A percentile compares a stretch with the other conserved stretches of the same genome.
Conservation (phyloP, 805 yeast genomes). For the Candida sakaeoensis region DNA sequence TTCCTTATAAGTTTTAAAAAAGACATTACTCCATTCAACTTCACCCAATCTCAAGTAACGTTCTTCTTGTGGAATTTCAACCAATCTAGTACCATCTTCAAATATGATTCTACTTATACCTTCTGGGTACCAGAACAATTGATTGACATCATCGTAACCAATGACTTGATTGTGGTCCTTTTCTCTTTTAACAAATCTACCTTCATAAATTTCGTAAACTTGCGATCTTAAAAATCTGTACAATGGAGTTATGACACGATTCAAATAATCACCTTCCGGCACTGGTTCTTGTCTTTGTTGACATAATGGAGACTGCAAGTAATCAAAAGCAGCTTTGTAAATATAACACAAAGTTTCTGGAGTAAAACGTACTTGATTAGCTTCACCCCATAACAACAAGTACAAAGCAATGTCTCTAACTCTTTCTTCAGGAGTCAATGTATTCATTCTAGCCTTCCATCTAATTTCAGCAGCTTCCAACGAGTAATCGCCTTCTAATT, state of each 20-base stretch:
- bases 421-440: conserved; percentile 68
- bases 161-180: conserved; percentile 75
- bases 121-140: conserved; percentile 98
- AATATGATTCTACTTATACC: conserved; percentile 91
- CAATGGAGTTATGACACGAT: conserved; percentile 88
- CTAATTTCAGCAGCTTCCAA: conserved; percentile 79
- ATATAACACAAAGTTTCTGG: conserved; percentile 88
- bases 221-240: conserved; percentile 77
- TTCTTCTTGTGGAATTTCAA: conserved; percentile 85
- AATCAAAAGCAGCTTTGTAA: conserved; percentile 92
- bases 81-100: conserved; percentile 88
- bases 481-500: conserved; percentile 80
- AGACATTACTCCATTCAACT: conserved; percentile 85
- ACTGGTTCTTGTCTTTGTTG: conserved; percentile 81
- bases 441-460: conserved; percentile 81
- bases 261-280: conserved; percentile 87
- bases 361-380: conserved; percentile 91
- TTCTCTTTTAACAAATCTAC: conserved; percentile 81
- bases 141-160: conserved; percentile 98
- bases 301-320: conserved; percentile 83
- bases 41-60: conserved; percentile 89
- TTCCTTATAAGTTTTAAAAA: conserved; percentile 94
- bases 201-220: conserved; percentile 77
- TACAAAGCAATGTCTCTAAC: conserved; percentile 77
- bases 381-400: conserved; percentile 84